Percentiles rank a stretch among this genome's conserved stretches.
phyloP scores from a whole-genome alignment of 2,329 filamentous ascomycete species.

The Microascus cirrosus region DNA sequence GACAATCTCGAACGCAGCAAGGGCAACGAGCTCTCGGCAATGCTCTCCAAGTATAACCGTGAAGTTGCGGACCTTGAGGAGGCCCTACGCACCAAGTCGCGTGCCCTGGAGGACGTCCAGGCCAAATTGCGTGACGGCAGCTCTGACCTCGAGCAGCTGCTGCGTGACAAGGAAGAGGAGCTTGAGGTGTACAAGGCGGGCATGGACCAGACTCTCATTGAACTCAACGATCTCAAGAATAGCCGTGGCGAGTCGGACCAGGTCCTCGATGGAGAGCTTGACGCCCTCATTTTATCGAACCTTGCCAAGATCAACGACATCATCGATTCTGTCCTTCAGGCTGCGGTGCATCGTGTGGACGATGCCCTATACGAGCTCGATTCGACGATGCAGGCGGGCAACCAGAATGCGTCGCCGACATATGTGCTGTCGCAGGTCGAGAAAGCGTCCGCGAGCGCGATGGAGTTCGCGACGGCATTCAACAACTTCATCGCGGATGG shows the following conservation, averaged over 20 bases:
- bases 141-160: slow-evolving; percentile 72
- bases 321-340: slow-evolving; percentile 90
- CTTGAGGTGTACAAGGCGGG: slow-evolving; percentile 96
- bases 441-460: slow-evolving; percentile 86
- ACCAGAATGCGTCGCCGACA: slow-evolving; percentile 90
- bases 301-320: slow-evolving; percentile 93
- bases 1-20: slow-evolving; percentile 90
- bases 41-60: slow-evolving; percentile 92
- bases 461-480: slow-evolving; percentile 95
- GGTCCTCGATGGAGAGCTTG: slow-evolving; percentile 81
- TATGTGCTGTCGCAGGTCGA: slow-evolving; percentile 96
- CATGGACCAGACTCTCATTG: slow-evolving; percentile 91
- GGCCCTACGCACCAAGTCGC: slow-evolving; percentile 76
- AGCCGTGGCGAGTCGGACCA: slow-evolving; percentile 66
- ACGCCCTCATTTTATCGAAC: slow-evolving; percentile 76
- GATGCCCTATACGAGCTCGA: slow-evolving; percentile 96
- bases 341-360: slow-evolving; percentile 85
- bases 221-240: slow-evolving; percentile 78
- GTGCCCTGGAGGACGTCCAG: slow-evolving; percentile 74
- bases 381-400: slow-evolving; percentile 95
- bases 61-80: slow-evolving; percentile 97
- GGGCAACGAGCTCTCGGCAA: slow-evolving; percentile 85
- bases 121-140: slow-evolving; percentile 68
- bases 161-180: slow-evolving; percentile 94
- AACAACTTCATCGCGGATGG: slow-evolving; percentile 98